Percentiles rank a stretch among this genome's conserved stretches.
Conservation (phyloP, 108 stramenopile genomes). For the Pseudonitzschia delicatissima region DNA sequence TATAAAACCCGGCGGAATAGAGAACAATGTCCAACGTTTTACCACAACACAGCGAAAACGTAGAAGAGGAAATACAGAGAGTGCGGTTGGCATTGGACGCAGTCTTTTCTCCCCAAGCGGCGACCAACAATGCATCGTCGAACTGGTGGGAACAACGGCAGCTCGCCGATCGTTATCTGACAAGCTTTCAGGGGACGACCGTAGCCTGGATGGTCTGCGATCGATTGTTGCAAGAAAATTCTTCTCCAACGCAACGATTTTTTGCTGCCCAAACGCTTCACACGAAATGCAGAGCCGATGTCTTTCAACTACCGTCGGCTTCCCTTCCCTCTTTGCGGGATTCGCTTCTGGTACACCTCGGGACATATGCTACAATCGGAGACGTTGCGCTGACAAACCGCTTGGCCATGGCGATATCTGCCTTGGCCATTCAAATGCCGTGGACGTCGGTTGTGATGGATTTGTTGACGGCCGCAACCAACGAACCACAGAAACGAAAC, state of each 20-base stretch:
- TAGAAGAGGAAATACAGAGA: conserved; percentile 64
- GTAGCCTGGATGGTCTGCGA: conserved; percentile 84
- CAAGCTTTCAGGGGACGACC: conserved; percentile 62
- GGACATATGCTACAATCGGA: conserved; percentile 36
- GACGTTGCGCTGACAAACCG: conserved; percentile 57
- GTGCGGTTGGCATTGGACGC: conserved; percentile 66
- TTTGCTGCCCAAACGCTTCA: conserved; percentile 88
- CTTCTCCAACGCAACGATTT: conserved; percentile 44
- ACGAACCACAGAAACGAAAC: conserved; percentile 15
- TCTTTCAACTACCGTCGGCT: conserved; percentile 49
- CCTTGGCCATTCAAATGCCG: conserved; percentile 75
- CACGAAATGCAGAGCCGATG: conserved; percentile 62
- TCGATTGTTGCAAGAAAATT: conserved; percentile 46
- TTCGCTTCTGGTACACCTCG: conserved; percentile 58
- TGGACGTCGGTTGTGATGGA: conserved; percentile 63
- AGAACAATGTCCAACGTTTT: conserved; percentile 18
- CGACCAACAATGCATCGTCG: conserved; percentile 3
- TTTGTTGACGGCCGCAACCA: conserved; percentile 29
- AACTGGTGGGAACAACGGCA: conserved; percentile 64
- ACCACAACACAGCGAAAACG: conserved; percentile 67
- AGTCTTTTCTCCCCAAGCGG: conserved; percentile 49
- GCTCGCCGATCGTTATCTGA: conserved; percentile 74
- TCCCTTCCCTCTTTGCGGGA: conserved; percentile 63
- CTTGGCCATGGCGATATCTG: conserved; percentile 71
- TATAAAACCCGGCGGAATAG: too few species aligned